Conservation (phyloP, 129 eudicot species). For the Flaveria robusta region DNA sequence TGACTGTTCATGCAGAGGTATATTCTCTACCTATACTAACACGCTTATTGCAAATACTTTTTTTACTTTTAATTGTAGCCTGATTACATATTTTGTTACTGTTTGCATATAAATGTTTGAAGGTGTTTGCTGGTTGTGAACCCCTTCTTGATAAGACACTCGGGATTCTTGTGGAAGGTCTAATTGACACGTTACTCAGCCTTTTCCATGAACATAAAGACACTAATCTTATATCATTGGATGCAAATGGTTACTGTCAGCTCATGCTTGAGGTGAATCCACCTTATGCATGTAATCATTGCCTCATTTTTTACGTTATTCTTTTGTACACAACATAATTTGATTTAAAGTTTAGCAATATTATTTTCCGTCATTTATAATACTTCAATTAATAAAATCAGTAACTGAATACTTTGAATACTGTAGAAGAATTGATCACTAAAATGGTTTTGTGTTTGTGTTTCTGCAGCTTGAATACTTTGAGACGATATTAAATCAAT, state of each 20-base stretch:
- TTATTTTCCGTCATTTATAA: not conserved
- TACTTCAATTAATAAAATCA: not conserved
- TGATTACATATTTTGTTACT: not conserved
- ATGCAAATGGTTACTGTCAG: slow-evolving; percentile 90
- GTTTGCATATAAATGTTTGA: slow-evolving; percentile 4
- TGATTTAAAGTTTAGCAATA: not conserved
- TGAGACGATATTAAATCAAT: slow-evolving; percentile 90
- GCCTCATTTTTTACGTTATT: not conserved
- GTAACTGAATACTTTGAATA: no score
- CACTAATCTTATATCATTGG: slow-evolving; percentile 65
- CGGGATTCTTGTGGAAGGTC: slow-evolving; percentile 92
- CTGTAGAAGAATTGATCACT: not conserved
- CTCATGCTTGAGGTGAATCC: slow-evolving; percentile 88
- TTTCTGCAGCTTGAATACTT: slow-evolving; percentile 83
- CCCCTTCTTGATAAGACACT: slow-evolving; percentile 86
- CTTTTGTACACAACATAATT: not conserved
- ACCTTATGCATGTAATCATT: not conserved
- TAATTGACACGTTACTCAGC: slow-evolving; percentile 75
- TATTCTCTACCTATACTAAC: not conserved
- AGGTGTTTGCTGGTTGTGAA: slow-evolving; percentile 92
- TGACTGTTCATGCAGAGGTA: slow-evolving; percentile 94
- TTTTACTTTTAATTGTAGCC: not conserved
- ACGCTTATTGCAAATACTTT: no score
- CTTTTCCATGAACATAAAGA: slow-evolving; percentile 71
- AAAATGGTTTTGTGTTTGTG: not conserved